These are phyloP conservation scores for Candida ulmi DNA, from an alignment of 805 yeast genomes.

Conservation along the genomic window DNA sequence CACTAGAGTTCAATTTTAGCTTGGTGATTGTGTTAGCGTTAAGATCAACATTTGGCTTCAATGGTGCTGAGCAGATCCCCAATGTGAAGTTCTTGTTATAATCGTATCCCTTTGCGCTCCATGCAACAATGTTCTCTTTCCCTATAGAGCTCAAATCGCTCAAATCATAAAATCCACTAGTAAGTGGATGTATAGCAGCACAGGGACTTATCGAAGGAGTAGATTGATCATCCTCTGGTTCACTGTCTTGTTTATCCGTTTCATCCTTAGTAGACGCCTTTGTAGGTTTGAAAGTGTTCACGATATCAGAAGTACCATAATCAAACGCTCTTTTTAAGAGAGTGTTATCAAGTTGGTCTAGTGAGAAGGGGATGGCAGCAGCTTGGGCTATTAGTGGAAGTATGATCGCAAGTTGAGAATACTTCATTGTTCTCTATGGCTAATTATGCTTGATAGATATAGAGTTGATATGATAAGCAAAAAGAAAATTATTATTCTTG, in stretches of 20 bases:
- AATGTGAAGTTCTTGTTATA: conserved; percentile 67
- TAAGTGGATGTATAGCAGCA: conserved; percentile 36
- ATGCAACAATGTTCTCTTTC: conserved; percentile 32
- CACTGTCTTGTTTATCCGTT: conserved; percentile 3
- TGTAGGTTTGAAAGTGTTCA: conserved; percentile 6
- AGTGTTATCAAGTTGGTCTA: background rate
- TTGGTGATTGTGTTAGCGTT: conserved; percentile 21
- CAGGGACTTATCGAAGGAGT: conserved; percentile 28
- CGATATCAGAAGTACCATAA: conserved; percentile 17
- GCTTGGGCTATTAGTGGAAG: background rate
- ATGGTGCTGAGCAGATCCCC: conserved; percentile 63
- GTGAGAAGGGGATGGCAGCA: background rate
- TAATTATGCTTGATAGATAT: no score
- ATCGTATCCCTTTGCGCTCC: conserved; percentile 69
- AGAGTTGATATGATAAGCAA: no score
- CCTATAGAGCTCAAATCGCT: conserved; percentile 24
- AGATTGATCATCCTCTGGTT: conserved; percentile 7
- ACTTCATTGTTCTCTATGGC: no score
- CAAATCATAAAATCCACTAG: conserved; percentile 33
- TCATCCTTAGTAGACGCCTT: conserved; percentile 1
- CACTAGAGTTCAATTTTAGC: conserved; percentile 28
- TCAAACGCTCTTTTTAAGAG: conserved; percentile 11
- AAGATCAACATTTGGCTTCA: conserved; percentile 23
- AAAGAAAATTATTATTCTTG: no score
- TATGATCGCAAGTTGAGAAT: no score